Evolutionary conservation across 2,329 filamentous ascomycete genomes (phyloP).

Genomic region (Cercospora beticola): DNA sequence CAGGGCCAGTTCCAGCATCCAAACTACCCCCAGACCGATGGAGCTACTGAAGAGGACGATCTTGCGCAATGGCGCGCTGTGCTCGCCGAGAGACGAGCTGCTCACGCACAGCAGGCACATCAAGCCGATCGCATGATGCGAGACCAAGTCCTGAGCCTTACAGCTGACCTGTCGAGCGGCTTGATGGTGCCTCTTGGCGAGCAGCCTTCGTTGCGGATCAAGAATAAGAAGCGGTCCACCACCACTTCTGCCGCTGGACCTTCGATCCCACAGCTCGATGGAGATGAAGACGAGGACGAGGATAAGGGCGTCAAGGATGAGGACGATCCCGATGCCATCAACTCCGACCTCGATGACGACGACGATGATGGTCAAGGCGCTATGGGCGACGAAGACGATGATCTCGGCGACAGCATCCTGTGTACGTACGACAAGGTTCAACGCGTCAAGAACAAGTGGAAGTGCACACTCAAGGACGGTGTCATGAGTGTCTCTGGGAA

Average conservation of each 20-base stretch:
- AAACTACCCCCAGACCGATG: slow-evolving; percentile 70
- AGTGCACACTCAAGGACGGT: slow-evolving; percentile 97
- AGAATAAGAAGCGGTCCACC: slow-evolving; percentile 33
- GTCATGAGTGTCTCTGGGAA: slow-evolving; percentile 90
- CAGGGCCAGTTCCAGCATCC: slow-evolving; percentile 39
- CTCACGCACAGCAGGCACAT: slow-evolving; percentile 54
- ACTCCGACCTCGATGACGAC: slow-evolving; percentile 93
- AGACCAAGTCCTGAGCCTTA: slow-evolving; percentile 63
- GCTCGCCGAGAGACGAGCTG: slow-evolving; percentile 57
- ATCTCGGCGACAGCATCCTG: slow-evolving; percentile 85
- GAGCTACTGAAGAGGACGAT: slow-evolving; percentile 58
- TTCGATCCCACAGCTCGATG: slow-evolving; percentile 52
- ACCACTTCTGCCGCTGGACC: slow-evolving; percentile 12
- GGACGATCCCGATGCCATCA: slow-evolving; percentile 89
- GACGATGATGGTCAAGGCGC: slow-evolving; percentile 66
- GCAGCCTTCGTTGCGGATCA: slow-evolving; percentile 40
- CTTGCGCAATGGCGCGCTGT: slow-evolving; percentile 59
- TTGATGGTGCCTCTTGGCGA: slow-evolving; percentile 71
- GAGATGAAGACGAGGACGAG: slow-evolving; percentile 56
- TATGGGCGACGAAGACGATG: slow-evolving; percentile 66
- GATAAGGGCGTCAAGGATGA: slow-evolving; percentile 48
- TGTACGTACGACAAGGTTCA: slow-evolving; percentile 99
- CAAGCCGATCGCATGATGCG: slow-evolving; percentile 69
- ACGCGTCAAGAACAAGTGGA: slow-evolving; percentile 94
- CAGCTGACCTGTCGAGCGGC: slow-evolving; percentile 70